A percentile compares a stretch with the other conserved stretches of the same genome.
These are phyloP conservation scores for Styphnolobium japonicum DNA, from an alignment of 306 rosid species.

Conservation along the genomic window DNA sequence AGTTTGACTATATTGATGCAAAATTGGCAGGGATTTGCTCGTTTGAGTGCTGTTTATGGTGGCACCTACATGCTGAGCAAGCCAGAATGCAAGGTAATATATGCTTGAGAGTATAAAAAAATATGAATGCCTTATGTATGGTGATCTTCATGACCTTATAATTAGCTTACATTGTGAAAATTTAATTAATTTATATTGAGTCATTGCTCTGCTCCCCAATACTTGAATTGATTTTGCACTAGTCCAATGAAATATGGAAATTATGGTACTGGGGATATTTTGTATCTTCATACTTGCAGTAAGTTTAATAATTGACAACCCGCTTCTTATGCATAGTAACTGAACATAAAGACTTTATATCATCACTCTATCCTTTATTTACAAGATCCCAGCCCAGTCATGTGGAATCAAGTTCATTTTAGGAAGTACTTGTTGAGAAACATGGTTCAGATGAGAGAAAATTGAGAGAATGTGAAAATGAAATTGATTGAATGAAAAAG, in stretches of 20 bases:
- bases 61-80: constrained; percentile 70
- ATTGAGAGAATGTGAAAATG: too few species aligned
- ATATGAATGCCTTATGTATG: neutral
- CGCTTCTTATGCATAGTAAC: neutral
- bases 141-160: neutral
- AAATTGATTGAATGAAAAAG: too few species aligned
- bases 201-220: neutral
- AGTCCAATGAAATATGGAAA: neutral
- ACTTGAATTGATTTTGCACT: neutral
- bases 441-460: too few species aligned
- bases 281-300: neutral
- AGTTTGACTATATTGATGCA: neutral
- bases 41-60: constrained; percentile 68
- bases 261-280: neutral
- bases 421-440: neutral
- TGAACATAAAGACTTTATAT: neutral
- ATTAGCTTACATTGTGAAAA: neutral
- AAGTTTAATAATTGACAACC: neutral
- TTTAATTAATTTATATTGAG: neutral
- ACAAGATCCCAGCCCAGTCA: neutral
- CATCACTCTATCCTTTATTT: neutral
- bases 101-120: neutral
- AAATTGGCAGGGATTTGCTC: constrained; percentile 59
- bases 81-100: constrained; percentile 58
- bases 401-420: neutral